Conservation (phyloP, 140 eudicot species). For the Anethum foeniculum region DNA sequence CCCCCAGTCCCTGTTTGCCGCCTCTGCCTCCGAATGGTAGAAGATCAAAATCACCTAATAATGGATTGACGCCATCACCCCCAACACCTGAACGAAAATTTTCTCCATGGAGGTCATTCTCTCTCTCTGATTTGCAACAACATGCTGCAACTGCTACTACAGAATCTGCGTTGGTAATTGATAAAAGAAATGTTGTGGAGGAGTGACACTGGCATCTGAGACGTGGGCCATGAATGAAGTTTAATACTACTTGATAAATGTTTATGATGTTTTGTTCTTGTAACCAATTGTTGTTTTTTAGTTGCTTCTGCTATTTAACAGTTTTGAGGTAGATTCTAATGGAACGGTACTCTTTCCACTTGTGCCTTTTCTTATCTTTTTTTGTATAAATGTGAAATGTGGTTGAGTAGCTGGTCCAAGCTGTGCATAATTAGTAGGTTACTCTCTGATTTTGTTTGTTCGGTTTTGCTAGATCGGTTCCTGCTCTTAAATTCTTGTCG, state of each 20-base stretch:
- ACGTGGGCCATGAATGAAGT: conserved; percentile 3
- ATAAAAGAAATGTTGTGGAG: conserved; percentile 21
- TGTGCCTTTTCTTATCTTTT: background rate
- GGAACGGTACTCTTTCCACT: background rate
- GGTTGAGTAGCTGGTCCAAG: background rate
- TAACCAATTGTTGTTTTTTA: background rate
- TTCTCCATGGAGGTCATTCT: conserved; percentile 61
- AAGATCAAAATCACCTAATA: conserved; percentile 16
- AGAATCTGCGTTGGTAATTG: conserved; percentile 19
- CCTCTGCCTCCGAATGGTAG: conserved; percentile 44
- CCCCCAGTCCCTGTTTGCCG: conserved; percentile 37
- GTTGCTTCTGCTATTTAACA: background rate
- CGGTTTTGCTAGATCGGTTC: too few species aligned
- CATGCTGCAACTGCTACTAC: conserved; percentile 39
- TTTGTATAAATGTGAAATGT: background rate
- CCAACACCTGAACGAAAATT: conserved; percentile 33
- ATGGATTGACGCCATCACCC: conserved; percentile 28
- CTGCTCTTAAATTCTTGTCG: background rate
- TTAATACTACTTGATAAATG: background rate
- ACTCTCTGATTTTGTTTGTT: background rate
- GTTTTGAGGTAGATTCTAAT: background rate
- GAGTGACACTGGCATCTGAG: background rate
- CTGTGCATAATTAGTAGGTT: background rate
- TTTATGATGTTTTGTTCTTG: conserved; percentile 6
- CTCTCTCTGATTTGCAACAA: conserved; percentile 68